These are phyloP conservation scores for Boletus sensibilis DNA, from an alignment of 768 basidiomycete species.

Conservation along the genomic window DNA sequence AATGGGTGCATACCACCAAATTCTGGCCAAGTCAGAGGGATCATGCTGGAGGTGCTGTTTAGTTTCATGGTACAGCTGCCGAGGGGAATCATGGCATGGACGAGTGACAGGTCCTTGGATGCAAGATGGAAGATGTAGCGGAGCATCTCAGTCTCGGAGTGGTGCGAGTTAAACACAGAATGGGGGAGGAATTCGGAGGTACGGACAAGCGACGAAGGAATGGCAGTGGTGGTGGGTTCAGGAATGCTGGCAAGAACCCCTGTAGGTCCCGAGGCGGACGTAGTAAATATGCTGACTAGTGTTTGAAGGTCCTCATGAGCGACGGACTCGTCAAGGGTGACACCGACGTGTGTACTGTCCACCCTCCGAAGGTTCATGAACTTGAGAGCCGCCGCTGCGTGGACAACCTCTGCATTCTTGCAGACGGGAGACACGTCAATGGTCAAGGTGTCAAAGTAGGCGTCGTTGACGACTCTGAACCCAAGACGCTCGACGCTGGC, in stretches of 20 bases:
- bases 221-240: slow-evolving; percentile 38
- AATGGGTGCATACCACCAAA: slow-evolving; percentile 92
- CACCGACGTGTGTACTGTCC: slow-evolving; percentile 72
- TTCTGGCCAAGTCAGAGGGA: slow-evolving; percentile 92
- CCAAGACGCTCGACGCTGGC: slow-evolving; percentile 67
- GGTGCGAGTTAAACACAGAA: slow-evolving; percentile 93
- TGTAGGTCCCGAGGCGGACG: slow-evolving; percentile 52
- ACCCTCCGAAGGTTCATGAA: slow-evolving; percentile 85
- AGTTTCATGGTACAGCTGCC: slow-evolving; percentile 98
- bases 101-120: slow-evolving; percentile 90
- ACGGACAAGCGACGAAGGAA: slow-evolving; percentile 58
- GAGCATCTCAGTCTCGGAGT: slow-evolving; percentile 98
- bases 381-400: slow-evolving; percentile 57
- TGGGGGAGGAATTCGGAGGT: slow-evolving; percentile 76
- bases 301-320: slow-evolving; percentile 69
- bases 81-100: slow-evolving; percentile 94
- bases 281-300: slow-evolving; percentile 79
- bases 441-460: slow-evolving; percentile 91
- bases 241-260: slow-evolving; percentile 49
- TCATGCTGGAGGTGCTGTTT: slow-evolving; percentile 98
- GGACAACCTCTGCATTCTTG: slow-evolving; percentile 59
- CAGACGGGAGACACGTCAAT: slow-evolving; percentile 66
- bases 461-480: slow-evolving; percentile 64
- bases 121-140: slow-evolving; percentile 94
- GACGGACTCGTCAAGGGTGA: slow-evolving; percentile 92